Evolutionary conservation across 2,329 filamentous ascomycete species (phyloP), one percentile per base, ranked within the genome.

Genomic region (Rasamsonia emersonii): DNA sequence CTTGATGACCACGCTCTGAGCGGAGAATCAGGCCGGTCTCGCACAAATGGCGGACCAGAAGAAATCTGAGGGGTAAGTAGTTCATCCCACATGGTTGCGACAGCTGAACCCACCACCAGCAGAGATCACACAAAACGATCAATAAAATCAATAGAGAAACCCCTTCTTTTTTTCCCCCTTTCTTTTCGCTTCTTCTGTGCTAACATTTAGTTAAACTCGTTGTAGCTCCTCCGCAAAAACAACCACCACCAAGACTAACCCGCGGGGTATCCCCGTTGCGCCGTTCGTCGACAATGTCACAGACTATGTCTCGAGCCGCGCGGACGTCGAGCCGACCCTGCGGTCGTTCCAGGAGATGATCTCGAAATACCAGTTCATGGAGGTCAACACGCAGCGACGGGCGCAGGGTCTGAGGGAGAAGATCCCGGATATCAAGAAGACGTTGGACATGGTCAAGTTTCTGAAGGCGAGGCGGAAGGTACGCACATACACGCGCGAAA

Each of bases 281-380:
- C 63, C 64, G 27, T 67, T 66, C 47, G 54, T 67, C 52, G 58
- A 62, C 49, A 55, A 64, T 53, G 62, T 67, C 24, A 43, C 46
- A 40, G 62, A 66, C 46, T 67, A 67, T 39, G 62, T 67, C 42
- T 58, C 61, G 26, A 56, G 55, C 4, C 56, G 61, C 35, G 54
- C 55, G 4, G 64, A 67, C 29, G 62, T 66, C 40, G 63, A 67
- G 41, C 44, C 56, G 14, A 67, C 63, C 2, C 55, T 67, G 4
- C 54, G 56, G 37, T 56, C 54, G 11, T 67, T 67, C 50, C 63
- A 67, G 45, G 64, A 67, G 43, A 61, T 62, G 51, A 54, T 58
- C 55, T 93, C 86, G 48, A 98, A 98, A 72, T 98, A 98, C 67
- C 91, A 96, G 61, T 98, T 96, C 65, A 98, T 98, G 91, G 86